phyloP scores from a whole-genome alignment of 2,329 filamentous ascomycete genomes.

The Pseudophaeomoniella oleicola region DNA sequence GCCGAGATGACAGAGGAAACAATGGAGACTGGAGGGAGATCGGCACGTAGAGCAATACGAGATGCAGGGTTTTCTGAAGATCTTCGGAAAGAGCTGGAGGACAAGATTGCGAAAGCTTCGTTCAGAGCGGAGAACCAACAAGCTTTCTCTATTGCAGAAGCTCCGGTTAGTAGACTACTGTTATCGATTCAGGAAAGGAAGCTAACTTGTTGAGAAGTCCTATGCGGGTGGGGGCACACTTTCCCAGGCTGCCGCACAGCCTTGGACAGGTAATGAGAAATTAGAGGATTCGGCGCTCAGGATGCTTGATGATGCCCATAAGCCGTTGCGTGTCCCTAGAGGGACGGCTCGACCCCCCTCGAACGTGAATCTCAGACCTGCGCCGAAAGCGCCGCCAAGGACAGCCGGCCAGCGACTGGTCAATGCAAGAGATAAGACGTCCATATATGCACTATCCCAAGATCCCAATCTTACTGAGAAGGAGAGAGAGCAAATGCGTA shows the following conservation, averaged over 20 bases:
- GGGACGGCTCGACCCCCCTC: conserved; percentile 17
- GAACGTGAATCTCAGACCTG: conserved; percentile 30
- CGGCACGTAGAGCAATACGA: conserved; percentile 41
- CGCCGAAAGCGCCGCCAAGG: conserved; percentile 24
- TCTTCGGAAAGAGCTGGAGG: conserved; percentile 41
- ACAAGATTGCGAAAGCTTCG: conserved; percentile 40
- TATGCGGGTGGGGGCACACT: conserved; percentile 55
- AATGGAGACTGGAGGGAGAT: conserved; percentile 38
- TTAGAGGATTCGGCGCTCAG: conserved; percentile 63
- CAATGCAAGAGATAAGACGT: conserved; percentile 43
- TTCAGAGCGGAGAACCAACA: conserved; percentile 38
- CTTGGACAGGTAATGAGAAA: conserved; percentile 69
- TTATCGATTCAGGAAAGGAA: not conserved
- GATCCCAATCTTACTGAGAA: conserved; percentile 47
- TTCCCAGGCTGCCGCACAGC: conserved; percentile 49
- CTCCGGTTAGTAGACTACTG: conserved; percentile 27
- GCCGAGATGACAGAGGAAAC: conserved; percentile 46
- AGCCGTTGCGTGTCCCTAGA: conserved; percentile 33
- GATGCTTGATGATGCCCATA: conserved; percentile 56
- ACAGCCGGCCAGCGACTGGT: conserved; percentile 37
- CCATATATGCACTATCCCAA: conserved; percentile 38
- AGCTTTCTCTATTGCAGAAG: conserved; percentile 37
- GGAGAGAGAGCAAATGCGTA: conserved; percentile 57
- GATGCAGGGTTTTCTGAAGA: conserved; percentile 50
- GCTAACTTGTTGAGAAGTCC: conserved; percentile 17